Evolutionary conservation across 306 rosid species (phyloP).

Genomic region (Luffa aegyptiaca): DNA sequence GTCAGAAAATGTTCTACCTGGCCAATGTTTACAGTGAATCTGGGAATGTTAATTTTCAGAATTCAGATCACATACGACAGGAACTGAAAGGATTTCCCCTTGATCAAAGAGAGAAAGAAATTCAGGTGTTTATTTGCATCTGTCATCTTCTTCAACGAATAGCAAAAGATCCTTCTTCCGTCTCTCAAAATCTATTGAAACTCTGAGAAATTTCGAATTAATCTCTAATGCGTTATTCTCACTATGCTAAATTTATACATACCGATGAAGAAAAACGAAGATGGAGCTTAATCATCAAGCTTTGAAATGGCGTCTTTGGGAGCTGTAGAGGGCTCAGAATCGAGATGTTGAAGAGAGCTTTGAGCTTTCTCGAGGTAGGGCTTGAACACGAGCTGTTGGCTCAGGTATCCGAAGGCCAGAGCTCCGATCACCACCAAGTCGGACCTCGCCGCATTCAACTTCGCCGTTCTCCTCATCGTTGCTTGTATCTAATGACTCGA

Average conservation of each 20-base stretch:
- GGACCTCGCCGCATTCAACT: slow-evolving; percentile 65
- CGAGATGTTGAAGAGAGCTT: slow-evolving; percentile 20
- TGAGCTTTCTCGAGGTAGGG: slow-evolving; percentile 73
- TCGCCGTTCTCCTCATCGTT: slow-evolving; percentile 29
- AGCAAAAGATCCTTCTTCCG: neutral
- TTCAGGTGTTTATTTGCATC: neutral
- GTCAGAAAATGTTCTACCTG: neutral
- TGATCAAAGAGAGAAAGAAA: neutral
- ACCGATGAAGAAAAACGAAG: neutral
- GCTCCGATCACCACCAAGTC: slow-evolving; percentile 82
- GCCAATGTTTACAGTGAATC: neutral
- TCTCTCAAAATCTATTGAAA: neutral
- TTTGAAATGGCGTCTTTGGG: slow-evolving; percentile 22
- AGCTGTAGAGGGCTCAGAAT: slow-evolving; percentile 23
- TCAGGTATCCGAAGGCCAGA: slow-evolving; percentile 72
- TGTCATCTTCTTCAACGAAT: neutral
- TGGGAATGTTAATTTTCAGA: neutral
- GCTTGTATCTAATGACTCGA: neutral
- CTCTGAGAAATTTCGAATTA: neutral
- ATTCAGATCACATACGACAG: neutral
- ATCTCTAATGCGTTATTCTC: neutral
- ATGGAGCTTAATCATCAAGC: slow-evolving; percentile 17
- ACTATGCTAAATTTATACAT: neutral
- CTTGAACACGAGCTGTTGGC: slow-evolving; percentile 55
- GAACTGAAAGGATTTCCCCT: neutral